These are phyloP conservation scores for Lentinus brumalis DNA, from an alignment of 768 basidiomycete species.

Conservation along the genomic window DNA sequence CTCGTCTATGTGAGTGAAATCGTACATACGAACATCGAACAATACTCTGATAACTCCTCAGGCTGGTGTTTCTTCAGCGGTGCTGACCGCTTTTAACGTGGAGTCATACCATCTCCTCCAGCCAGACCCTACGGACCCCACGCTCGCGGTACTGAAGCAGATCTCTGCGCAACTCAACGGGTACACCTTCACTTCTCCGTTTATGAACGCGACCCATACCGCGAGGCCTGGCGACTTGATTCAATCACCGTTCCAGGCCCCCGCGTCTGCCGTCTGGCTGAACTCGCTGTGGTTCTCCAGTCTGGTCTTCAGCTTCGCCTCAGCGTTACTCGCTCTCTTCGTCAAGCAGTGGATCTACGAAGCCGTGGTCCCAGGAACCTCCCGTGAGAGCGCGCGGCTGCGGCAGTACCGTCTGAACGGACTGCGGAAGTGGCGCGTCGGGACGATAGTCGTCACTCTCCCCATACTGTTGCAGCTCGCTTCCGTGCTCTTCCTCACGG, in stretches of 20 bases:
- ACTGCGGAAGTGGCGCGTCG: conserved; percentile 24
- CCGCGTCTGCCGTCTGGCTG: conserved; percentile 2
- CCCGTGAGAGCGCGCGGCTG: conserved; percentile 22
- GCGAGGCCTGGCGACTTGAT: too few species aligned
- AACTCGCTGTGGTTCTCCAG: conserved; percentile 26
- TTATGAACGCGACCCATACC: too few species aligned
- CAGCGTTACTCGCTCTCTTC: conserved; percentile 23
- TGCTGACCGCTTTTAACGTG: conserved; percentile 22
- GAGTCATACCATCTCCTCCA: conserved; percentile 14
- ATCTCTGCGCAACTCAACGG: too few species aligned
- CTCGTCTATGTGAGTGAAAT: background rate
- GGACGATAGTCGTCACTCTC: conserved; percentile 22
- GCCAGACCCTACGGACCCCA: background rate
- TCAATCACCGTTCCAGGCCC: background rate
- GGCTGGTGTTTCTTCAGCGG: conserved; percentile 28
- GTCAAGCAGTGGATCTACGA: conserved; percentile 31
- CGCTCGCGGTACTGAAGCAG: background rate
- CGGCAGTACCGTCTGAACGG: conserved; percentile 28
- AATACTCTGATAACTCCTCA: too few species aligned
- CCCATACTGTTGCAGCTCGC: conserved; percentile 21
- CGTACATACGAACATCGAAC: too few species aligned
- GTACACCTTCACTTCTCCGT: too few species aligned
- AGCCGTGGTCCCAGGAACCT: conserved; percentile 19
- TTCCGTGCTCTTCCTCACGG: conserved; percentile 21
- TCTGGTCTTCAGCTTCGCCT: conserved; percentile 24